Conservation (phyloP, 768 basidiomycete genomes). For the Agaricus sinodeliciosus region DNA sequence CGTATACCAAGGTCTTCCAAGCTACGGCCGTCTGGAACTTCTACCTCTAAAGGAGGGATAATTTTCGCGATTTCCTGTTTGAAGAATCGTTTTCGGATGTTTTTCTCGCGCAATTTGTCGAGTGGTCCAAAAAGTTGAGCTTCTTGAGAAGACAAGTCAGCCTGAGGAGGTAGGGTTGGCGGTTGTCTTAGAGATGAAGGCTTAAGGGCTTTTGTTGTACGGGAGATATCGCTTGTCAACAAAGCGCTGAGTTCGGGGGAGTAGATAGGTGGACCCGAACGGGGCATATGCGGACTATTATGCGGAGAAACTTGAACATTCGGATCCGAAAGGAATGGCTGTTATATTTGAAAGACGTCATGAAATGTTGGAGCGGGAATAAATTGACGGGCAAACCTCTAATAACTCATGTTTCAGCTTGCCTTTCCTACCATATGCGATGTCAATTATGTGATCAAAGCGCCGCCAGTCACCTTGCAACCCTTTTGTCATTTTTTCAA, state of each 20-base stretch:
- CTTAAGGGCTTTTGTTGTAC: slow-evolving; percentile 38
- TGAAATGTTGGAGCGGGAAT: not conserved
- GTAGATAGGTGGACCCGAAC: slow-evolving; percentile 59
- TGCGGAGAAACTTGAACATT: slow-evolving; percentile 30
- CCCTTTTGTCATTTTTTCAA: slow-evolving; percentile 46
- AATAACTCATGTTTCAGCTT: slow-evolving; percentile 64
- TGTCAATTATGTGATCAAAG: slow-evolving; percentile 52
- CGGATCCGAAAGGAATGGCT: slow-evolving; percentile 55
- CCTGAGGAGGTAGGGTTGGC: slow-evolving; percentile 49
- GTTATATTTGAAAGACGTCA: not conserved
- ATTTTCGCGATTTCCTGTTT: slow-evolving; percentile 46
- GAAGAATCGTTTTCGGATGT: slow-evolving; percentile 66
- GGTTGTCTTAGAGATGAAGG: slow-evolving; percentile 38
- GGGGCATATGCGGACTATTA: slow-evolving; percentile 45
- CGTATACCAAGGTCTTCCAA: slow-evolving; percentile 9
- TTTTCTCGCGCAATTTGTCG: slow-evolving; percentile 69
- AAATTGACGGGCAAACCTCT: slow-evolving; percentile 35
- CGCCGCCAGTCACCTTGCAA: slow-evolving; percentile 42
- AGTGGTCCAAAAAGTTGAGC: slow-evolving; percentile 55
- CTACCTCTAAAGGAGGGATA: slow-evolving; percentile 51
- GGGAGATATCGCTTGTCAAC: slow-evolving; percentile 45
- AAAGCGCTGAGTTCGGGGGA: slow-evolving; percentile 57
- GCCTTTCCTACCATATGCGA: slow-evolving; percentile 75
- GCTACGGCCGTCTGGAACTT: slow-evolving; percentile 15
- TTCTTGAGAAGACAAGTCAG: slow-evolving; percentile 51